phyloP scores from a whole-genome alignment of 768 basidiomycete species.

The Suillus variegatus region DNA sequence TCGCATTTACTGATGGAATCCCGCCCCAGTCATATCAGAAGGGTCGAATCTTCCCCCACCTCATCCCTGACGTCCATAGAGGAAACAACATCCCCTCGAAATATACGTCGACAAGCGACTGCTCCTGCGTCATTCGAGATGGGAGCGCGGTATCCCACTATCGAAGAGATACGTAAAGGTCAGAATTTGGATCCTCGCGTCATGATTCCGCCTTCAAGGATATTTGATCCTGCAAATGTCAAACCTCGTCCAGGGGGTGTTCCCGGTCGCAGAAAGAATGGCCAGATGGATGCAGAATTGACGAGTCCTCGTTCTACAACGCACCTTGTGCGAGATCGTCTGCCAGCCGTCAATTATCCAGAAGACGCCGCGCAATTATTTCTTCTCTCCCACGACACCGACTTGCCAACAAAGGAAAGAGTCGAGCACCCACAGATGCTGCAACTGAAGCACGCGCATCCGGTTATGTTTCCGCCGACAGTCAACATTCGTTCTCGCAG shows the following conservation, averaged over 20 bases:
- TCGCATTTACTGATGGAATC: not conserved
- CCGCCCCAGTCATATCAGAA: conserved; percentile 13
- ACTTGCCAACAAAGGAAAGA: not conserved
- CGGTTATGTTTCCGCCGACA: not conserved
- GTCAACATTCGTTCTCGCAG: not conserved
- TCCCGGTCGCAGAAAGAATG: not conserved
- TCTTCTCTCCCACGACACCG: not conserved
- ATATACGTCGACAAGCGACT: conserved; percentile 11
- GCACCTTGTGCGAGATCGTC: not conserved
- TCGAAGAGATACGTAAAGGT: conserved; percentile 19
- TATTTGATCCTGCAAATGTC: conserved; percentile 29
- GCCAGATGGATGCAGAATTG: not conserved
- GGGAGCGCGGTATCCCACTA: conserved; percentile 23
- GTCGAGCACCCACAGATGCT: not conserved
- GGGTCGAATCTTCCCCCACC: conserved; percentile 6
- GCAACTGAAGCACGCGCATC: not conserved
- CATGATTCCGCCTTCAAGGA: conserved; percentile 26
- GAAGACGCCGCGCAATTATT: not conserved
- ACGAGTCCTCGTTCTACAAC: not conserved
- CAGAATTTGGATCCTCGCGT: conserved; percentile 25
- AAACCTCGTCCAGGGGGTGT: conserved; percentile 21
- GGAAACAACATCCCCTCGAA: conserved; percentile 14
- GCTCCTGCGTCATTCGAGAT: conserved; percentile 8
- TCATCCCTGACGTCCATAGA: conserved; percentile 12
- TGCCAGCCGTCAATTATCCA: not conserved